Conservation (phyloP, 805 yeast species). For the Metschnikowia matae region DNA sequence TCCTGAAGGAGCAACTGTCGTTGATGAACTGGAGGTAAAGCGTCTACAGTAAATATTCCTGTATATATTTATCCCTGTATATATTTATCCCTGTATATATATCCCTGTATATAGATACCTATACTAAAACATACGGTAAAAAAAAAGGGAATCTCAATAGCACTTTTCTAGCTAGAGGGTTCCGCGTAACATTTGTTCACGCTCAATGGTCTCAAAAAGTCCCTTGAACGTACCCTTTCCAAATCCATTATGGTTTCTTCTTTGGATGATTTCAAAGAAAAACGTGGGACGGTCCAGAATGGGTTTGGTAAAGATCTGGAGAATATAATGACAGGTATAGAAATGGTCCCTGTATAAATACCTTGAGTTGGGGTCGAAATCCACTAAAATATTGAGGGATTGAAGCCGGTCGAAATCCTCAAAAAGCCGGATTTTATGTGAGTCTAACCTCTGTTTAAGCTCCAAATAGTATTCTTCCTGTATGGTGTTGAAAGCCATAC, state of each 20-base stretch:
- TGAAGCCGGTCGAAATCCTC: constrained; percentile 52
- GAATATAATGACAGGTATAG: constrained; percentile 53
- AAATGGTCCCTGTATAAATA: constrained; percentile 14
- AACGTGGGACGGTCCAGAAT: constrained; percentile 75
- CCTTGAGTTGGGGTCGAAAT: constrained; percentile 57
- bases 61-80: no score
- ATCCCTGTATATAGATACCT: no score
- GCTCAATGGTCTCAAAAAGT: constrained; percentile 73
- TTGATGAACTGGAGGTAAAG: no score
- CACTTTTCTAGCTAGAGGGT: constrained; percentile 33
- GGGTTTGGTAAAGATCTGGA: constrained; percentile 79
- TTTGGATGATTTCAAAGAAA: constrained; percentile 76
- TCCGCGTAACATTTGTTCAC: constrained; percentile 70
- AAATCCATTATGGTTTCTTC: constrained; percentile 77
- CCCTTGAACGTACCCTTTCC: constrained; percentile 89
- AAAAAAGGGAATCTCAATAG: no score
- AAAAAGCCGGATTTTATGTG: constrained; percentile 41
- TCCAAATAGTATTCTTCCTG: constrained; percentile 54
- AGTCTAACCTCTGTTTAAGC: constrained; percentile 42
- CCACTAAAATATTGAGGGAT: constrained; percentile 61
- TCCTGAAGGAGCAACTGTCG: no score
- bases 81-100: no score
- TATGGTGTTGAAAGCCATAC: constrained; percentile 64
- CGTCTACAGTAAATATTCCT: no score
- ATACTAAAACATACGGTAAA: no score